These are phyloP conservation scores for Trichophyton rubrum DNA, from an alignment of 2,329 filamentous ascomycete genomes.

Conservation along the genomic window DNA sequence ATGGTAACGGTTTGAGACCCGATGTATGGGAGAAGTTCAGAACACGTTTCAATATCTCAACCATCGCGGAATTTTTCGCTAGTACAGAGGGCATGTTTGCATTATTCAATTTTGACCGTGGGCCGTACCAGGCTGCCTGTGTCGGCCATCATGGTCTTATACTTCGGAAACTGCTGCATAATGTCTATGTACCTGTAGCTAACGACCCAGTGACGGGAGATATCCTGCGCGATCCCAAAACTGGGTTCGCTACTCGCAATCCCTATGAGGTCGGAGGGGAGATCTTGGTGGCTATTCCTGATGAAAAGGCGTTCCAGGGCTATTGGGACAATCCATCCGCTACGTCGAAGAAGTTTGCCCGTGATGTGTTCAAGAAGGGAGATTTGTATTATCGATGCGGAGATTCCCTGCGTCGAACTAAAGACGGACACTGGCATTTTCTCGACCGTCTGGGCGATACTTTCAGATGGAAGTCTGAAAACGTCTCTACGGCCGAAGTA, in stretches of 20 bases:
- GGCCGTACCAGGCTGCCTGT: slow-evolving; percentile 49
- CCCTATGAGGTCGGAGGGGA: slow-evolving; percentile 61
- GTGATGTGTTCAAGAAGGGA: slow-evolving; percentile 52
- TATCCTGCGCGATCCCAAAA: slow-evolving; percentile 52
- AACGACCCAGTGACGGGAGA: slow-evolving; percentile 57
- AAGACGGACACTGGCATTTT: slow-evolving; percentile 57
- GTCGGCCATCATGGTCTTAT: slow-evolving; percentile 62
- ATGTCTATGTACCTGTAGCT: slow-evolving; percentile 52
- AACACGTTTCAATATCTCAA: slow-evolving; percentile 28
- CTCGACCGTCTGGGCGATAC: slow-evolving; percentile 60
- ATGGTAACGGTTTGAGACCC: slow-evolving; percentile 42
- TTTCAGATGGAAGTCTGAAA: slow-evolving; percentile 62
- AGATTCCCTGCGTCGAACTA: slow-evolving; percentile 50
- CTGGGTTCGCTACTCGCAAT: slow-evolving; percentile 52
- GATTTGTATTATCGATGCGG: slow-evolving; percentile 58
- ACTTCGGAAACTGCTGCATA: slow-evolving; percentile 39
- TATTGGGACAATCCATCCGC: slow-evolving; percentile 58
- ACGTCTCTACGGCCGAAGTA: slow-evolving; percentile 56
- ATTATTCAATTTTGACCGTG: slow-evolving; percentile 47
- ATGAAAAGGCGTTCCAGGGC: slow-evolving; percentile 50
- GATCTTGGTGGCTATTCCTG: slow-evolving; percentile 53
- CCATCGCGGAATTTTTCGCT: slow-evolving; percentile 64
- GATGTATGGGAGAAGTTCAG: slow-evolving; percentile 55
- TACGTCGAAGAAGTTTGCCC: slow-evolving; percentile 53
- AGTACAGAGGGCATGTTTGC: slow-evolving; percentile 59